phyloP scores from a whole-genome alignment of 352 stramenopile species.

The Phytophthora tubulina region DNA sequence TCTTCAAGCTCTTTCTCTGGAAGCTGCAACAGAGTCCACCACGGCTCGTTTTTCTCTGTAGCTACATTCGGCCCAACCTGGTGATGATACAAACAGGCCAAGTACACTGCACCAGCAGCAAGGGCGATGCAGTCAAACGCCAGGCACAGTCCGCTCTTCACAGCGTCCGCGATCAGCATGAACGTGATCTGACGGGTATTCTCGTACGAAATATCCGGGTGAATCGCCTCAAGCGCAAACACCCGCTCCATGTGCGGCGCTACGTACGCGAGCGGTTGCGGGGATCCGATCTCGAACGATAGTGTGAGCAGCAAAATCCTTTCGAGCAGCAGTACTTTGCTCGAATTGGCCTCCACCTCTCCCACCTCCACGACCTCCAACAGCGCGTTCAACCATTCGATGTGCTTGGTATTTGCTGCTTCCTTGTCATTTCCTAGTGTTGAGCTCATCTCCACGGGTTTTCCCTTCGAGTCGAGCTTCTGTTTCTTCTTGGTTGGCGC shows the following conservation, averaged over 20 bases:
- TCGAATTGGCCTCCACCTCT: constrained; percentile 69
- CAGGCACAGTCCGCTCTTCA: constrained; percentile 65
- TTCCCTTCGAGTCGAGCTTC: constrained; percentile 45
- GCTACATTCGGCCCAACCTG: constrained; percentile 65
- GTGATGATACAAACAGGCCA: constrained; percentile 72
- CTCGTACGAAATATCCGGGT: constrained; percentile 59
- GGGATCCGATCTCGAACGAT: constrained; percentile 73
- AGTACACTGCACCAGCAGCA: constrained; percentile 72
- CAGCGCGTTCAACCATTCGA: constrained; percentile 71
- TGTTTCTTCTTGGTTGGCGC: constrained; percentile 33
- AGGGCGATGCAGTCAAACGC: constrained; percentile 64
- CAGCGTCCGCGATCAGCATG: constrained; percentile 66
- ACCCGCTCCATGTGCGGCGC: constrained; percentile 60
- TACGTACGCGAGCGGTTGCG: constrained; percentile 77
- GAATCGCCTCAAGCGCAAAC: constrained; percentile 67
- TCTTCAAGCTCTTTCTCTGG: constrained; percentile 65
- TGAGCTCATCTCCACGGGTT: constrained; percentile 58
- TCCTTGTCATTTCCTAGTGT: constrained; percentile 67
- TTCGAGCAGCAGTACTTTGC: constrained; percentile 77
- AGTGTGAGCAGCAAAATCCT: constrained; percentile 79
- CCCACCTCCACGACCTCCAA: constrained; percentile 70
- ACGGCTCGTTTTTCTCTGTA: constrained; percentile 71
- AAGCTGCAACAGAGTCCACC: constrained; percentile 72
- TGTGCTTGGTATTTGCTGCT: constrained; percentile 64
- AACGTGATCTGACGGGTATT: constrained; percentile 60